Percentiles rank a stretch among this genome's conserved stretches.
Conservation (phyloP, 2,329 filamentous ascomycete genomes). For the Daldinia eschscholtzii region DNA sequence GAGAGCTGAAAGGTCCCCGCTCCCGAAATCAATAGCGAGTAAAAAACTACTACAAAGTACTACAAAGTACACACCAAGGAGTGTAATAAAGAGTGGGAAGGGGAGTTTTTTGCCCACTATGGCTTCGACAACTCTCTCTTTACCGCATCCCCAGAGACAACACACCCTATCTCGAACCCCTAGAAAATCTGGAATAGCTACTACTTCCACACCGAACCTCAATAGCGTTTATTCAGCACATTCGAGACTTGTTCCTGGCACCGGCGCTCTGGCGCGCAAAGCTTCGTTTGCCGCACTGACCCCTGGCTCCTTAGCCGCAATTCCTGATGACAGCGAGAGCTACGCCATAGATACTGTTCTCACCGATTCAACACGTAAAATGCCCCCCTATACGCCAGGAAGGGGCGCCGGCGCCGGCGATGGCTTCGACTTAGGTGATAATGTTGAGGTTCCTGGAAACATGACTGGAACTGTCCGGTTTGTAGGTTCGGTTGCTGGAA, state of each 20-base stretch:
- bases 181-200: slow-evolving; percentile 60
- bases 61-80: slow-evolving; percentile 20
- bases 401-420: slow-evolving; percentile 61
- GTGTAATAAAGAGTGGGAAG: slow-evolving; percentile 36
- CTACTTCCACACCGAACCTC: slow-evolving; percentile 71
- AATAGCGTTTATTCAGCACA: slow-evolving; percentile 64
- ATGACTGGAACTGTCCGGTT: slow-evolving; percentile 94
- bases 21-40: slow-evolving; percentile 42
- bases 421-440: slow-evolving; percentile 79
- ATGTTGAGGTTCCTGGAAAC: slow-evolving; percentile 90
- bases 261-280: slow-evolving; percentile 72
- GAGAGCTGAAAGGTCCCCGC: slow-evolving; percentile 26
- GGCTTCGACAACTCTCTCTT: slow-evolving; percentile 54
- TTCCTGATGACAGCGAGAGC: slow-evolving; percentile 74
- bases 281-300: slow-evolving; percentile 78
- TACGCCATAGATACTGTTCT: slow-evolving; percentile 71
- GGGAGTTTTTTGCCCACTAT: slow-evolving; percentile 49
- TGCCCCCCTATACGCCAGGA: slow-evolving; percentile 68
- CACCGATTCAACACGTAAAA: slow-evolving; percentile 58
- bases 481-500: slow-evolving; percentile 86
- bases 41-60: slow-evolving; percentile 16
- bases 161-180: slow-evolving; percentile 55
- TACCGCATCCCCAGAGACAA: slow-evolving; percentile 47
- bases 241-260: slow-evolving; percentile 58
- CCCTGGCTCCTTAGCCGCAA: slow-evolving; percentile 70